Evolutionary conservation across 805 yeast species (phyloP).

Genomic region (Tetrapisispora nanseiensis): DNA sequence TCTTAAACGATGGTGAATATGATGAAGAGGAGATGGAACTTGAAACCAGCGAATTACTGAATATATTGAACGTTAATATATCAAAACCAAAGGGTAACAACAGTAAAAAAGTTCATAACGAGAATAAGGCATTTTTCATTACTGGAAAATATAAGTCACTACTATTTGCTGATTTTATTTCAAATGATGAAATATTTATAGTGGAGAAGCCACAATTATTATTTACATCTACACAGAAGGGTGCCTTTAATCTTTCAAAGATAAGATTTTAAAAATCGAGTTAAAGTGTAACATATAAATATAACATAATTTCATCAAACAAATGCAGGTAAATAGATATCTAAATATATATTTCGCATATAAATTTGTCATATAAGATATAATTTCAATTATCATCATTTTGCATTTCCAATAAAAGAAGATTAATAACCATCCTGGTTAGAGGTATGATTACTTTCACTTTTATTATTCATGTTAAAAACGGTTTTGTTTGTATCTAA

Average conservation of each 20-base stretch:
- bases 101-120: constrained; percentile 19
- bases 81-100: constrained; percentile 13
- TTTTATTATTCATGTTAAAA: no score
- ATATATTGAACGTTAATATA: constrained; percentile 4
- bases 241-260: constrained; percentile 58
- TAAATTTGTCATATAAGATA: no score
- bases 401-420: no score
- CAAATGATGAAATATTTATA: constrained; percentile 48
- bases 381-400: no score
- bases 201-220: constrained; percentile 67
- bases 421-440: no score
- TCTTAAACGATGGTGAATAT: constrained; percentile 27
- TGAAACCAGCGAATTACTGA: constrained; percentile 12
- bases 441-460: no score
- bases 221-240: constrained; percentile 36
- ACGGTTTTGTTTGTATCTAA: no score
- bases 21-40: constrained; percentile 25
- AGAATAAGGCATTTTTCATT: constrained; percentile 52
- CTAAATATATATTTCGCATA: no score
- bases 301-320: no score
- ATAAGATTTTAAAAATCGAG: constrained; percentile 33
- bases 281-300: neutral
- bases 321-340: no score
- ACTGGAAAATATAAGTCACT: constrained; percentile 69
- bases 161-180: constrained; percentile 50